These are phyloP conservation scores for Rhodosporidiobolus odoratus DNA, from an alignment of 768 basidiomycete genomes.

Conservation along the genomic window DNA sequence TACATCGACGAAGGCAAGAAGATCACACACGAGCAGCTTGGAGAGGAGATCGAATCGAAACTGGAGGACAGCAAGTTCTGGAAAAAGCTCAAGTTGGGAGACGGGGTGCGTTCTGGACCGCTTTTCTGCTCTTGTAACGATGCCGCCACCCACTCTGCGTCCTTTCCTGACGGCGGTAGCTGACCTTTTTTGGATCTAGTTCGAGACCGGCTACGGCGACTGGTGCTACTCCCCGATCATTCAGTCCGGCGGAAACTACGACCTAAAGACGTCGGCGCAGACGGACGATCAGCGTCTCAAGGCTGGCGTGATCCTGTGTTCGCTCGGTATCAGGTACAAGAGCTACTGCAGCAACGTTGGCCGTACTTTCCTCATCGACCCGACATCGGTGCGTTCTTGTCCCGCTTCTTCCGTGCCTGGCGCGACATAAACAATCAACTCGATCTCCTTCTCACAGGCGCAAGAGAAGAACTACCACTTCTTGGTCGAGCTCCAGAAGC, in stretches of 20 bases:
- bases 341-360: constrained; percentile 89
- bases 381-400: constrained; percentile 61
- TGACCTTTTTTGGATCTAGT: constrained; percentile 50
- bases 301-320: constrained; percentile 82
- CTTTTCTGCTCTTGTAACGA: background rate
- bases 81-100: constrained; percentile 62
- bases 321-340: constrained; percentile 84
- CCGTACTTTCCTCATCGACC: constrained; percentile 91
- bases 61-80: constrained; percentile 94
- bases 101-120: constrained; percentile 57
- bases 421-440: background rate
- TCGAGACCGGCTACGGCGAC: constrained; percentile 84
- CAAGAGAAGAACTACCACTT: constrained; percentile 85
- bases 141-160: background rate
- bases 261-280: constrained; percentile 77
- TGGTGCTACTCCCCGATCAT: constrained; percentile 94
- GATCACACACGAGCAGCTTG: constrained; percentile 79
- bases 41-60: constrained; percentile 76
- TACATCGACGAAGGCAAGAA: constrained; percentile 88
- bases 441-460: constrained; percentile 53
- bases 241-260: constrained; percentile 87
- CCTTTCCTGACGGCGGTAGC: constrained; percentile 14
- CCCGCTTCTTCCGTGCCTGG: background rate
- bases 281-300: constrained; percentile 72
- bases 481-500: constrained; percentile 68